phyloP scores from a whole-genome alignment of 176 grass and related monocot genomes.

The Aegilops umbellulata region DNA sequence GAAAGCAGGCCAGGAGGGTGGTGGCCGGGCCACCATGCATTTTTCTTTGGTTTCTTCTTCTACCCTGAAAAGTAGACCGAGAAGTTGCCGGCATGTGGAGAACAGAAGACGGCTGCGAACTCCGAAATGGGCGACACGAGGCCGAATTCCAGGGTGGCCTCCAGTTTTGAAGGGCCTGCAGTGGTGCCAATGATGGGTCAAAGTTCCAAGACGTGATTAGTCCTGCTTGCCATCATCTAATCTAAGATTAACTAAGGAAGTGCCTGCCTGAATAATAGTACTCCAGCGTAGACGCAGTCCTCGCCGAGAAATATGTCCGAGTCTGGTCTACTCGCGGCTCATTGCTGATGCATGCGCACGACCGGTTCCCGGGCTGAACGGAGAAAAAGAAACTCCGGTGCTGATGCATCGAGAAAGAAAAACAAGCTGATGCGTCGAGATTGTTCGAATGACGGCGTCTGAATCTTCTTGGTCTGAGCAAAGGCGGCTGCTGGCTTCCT shows the following conservation, averaged over 20 bases:
- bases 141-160: conserved; percentile 9
- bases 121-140: conserved; percentile 11
- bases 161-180: background rate
- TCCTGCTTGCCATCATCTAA: background rate
- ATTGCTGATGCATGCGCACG: background rate
- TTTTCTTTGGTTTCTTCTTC: background rate
- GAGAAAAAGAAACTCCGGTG: background rate
- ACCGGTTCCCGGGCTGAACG: background rate
- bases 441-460: background rate
- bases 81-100: conserved; percentile 1
- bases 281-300: background rate
- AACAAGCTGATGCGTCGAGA: background rate
- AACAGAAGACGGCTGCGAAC: background rate
- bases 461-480: background rate
- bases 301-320: background rate
- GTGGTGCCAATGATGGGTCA: conserved; percentile 41
- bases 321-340: too few species aligned
- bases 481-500: background rate
- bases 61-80: conserved; percentile 4
- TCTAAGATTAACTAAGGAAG: background rate
- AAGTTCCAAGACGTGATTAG: conserved; percentile 19
- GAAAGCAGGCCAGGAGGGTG: background rate
- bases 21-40: background rate
- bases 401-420: background rate
- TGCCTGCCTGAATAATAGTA: background rate